phyloP scores from a whole-genome alignment of 2,329 filamentous ascomycete genomes.

The Claviceps sp. region DNA sequence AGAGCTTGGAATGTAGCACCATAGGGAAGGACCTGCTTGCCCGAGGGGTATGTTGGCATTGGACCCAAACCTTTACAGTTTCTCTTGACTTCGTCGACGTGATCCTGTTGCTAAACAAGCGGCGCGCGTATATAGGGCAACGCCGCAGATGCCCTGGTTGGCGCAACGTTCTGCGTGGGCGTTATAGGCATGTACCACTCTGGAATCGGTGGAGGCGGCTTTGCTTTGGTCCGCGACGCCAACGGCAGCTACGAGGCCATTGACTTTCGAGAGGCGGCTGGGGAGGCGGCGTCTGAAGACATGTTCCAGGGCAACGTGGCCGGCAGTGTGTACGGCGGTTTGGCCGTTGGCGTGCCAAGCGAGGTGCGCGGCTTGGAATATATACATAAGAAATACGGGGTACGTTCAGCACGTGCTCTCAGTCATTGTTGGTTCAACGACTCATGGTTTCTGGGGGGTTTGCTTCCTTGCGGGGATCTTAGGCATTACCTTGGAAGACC shows the following conservation, averaged over 20 bases:
- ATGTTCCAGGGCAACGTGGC: conserved; percentile 68
- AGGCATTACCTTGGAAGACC: conserved; percentile 52
- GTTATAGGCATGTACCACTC: conserved; percentile 66
- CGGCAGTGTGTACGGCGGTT: conserved; percentile 56
- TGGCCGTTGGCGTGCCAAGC: conserved; percentile 59
- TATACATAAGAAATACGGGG: conserved; percentile 60
- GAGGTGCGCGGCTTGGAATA: conserved; percentile 69
- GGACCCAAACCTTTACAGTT: background rate
- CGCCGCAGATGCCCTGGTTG: conserved; percentile 64
- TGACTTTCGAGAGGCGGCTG: conserved; percentile 83
- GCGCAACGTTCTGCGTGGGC: conserved; percentile 62
- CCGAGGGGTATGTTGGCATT: conserved; percentile 27
- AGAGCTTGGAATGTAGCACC: conserved; percentile 53
- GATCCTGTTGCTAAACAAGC: no score
- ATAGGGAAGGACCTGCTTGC: conserved; percentile 52
- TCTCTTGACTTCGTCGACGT: no score
- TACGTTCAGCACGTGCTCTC: conserved; percentile 13
- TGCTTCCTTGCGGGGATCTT: background rate
- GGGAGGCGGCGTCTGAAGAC: conserved; percentile 64
- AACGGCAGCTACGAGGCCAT: conserved; percentile 73
- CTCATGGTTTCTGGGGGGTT: background rate
- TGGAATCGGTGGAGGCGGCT: conserved; percentile 82
- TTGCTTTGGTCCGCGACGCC: conserved; percentile 63
- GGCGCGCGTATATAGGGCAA: conserved; percentile 39
- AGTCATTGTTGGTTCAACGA: no score